Evolutionary conservation across 352 stramenopile species (phyloP), one percentile per base, ranked within the genome.

Genomic region (Pythium dissimile): DNA sequence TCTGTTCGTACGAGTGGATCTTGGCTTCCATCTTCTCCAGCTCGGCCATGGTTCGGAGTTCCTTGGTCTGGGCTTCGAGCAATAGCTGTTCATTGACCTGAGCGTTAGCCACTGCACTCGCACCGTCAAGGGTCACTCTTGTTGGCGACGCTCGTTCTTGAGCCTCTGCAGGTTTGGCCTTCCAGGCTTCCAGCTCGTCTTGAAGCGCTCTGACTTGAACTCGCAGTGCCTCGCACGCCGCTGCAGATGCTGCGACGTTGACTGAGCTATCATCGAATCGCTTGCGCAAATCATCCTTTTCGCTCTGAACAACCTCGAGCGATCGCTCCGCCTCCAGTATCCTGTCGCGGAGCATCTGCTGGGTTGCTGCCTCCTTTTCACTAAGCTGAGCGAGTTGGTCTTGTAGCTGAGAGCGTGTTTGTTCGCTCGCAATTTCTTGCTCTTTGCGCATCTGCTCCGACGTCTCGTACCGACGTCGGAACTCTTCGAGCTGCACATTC

Each of bases 401-500:
- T 31, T 89, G 77, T 8, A 92, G 47, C 23, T 88, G 69, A 0
- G 64, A 61, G 45, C 87, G 75, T 21, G 88, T 63, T 38, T 85
- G 64, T 10, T 86, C 58, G 0, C 63, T 65, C 27, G 85, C 84
- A 4, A 59, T 51, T 31, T 89, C 71, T 55, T 86, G 78, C 24
- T 92, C 82, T 37, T 87, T 78, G 5, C 69, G 64, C 58, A 84
- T 79, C 46, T 88, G 66, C 26, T 90, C 82, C 4, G 82, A 86
- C 5, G 67, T 73, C 54, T 90, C 75, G 2, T 88, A 59, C 9
- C 83, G 77, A 11, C 84, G 73, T 20, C 83, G 85, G 16, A 78
- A 64, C 30, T 94, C 84, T 32, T 92, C 82, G 1, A 92, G 45
- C 39, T 92, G 84, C 0, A 94, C 80, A 38, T 81, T 89, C 1